Conservation (phyloP, 78 protist species). For the Dictyostelium brefeldianum region DNA sequence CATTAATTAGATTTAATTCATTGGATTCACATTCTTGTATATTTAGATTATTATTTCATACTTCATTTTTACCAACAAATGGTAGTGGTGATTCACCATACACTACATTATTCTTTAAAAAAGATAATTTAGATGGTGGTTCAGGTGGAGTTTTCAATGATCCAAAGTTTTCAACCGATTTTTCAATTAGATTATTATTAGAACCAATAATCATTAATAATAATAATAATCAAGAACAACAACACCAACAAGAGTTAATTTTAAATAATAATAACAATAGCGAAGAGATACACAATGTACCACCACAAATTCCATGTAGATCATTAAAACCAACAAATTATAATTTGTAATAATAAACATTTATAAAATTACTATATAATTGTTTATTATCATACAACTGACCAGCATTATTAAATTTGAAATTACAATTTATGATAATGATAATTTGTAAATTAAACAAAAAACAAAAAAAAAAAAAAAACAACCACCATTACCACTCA, state of each 20-base stretch:
- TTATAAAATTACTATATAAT: too few relatives aligned
- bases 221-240: background rate
- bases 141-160: conserved; percentile 26
- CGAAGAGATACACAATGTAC: background rate
- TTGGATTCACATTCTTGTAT: conserved; percentile 29
- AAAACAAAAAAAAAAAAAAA: too few relatives aligned
- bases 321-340: conserved; percentile 17
- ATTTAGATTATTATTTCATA: conserved; percentile 54
- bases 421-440: too few relatives aligned
- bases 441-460: too few relatives aligned
- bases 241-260: background rate
- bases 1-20: conserved; percentile 27
- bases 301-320: conserved; percentile 45
- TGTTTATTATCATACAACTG: too few relatives aligned
- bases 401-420: too few relatives aligned
- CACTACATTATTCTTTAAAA: background rate
- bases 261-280: background rate
- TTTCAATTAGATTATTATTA: conserved; percentile 6
- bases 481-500: too few relatives aligned
- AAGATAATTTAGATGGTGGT: conserved; percentile 51
- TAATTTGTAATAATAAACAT: background rate
- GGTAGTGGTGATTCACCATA: background rate
- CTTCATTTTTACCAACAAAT: conserved; percentile 26
- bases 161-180: conserved; percentile 12
- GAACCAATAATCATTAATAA: background rate